Evolutionary conservation across 176 grass and related monocot genomes (phyloP).

Genomic region (Chrysopogon serrulatus): DNA sequence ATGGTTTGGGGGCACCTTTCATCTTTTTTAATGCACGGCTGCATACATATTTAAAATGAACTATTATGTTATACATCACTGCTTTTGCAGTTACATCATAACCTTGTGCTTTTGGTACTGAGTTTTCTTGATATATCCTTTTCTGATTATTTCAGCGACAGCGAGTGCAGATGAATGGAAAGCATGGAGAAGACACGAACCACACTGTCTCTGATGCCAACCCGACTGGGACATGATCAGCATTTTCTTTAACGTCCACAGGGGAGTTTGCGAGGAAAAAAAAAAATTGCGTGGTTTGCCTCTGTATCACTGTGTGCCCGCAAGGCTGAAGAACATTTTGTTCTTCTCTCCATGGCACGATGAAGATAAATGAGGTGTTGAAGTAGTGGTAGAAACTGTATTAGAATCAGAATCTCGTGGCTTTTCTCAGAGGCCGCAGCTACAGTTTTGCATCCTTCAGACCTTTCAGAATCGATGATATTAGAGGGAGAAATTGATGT

Average conservation of each 20-base stretch:
- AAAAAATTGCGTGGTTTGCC: not conserved
- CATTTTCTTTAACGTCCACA: conserved; percentile 5
- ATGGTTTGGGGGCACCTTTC: not conserved
- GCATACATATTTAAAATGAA: not conserved
- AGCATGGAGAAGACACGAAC: conserved; percentile 64
- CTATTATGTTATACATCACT: not conserved
- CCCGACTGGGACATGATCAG: conserved; percentile 40
- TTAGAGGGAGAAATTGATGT: not conserved
- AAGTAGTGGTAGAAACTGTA: not conserved
- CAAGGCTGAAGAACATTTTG: conserved; percentile 3
- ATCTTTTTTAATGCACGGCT: not conserved
- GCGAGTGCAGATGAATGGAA: conserved; percentile 64
- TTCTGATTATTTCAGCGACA: conserved; percentile 48
- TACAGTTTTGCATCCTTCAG: not conserved
- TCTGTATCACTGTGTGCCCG: not conserved
- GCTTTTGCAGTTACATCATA: not conserved
- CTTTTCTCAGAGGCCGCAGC: conserved; percentile 7
- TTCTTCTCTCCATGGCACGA: not conserved
- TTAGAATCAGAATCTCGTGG: conserved; percentile 12
- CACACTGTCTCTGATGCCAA: conserved; percentile 36
- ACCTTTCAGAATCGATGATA: not conserved
- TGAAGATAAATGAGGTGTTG: not conserved
- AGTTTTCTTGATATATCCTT: not conserved
- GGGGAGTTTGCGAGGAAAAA: conserved; percentile 1
- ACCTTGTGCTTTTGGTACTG: not conserved